Conservation (phyloP, 164 flowering plant genomes). For the Nymphaea thermarum region DNA sequence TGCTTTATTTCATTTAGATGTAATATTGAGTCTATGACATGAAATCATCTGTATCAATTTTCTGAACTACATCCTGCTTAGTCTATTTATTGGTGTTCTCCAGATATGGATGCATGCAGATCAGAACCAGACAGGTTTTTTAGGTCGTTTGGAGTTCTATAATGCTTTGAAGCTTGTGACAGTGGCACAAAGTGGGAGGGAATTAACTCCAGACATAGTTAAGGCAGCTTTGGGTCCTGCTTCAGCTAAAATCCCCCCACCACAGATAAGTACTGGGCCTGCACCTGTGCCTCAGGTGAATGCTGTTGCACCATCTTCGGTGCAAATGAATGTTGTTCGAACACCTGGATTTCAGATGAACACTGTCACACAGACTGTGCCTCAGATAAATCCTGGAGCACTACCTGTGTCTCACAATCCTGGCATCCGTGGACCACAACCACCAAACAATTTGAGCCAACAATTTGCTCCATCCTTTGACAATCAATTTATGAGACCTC, state of each 20-base stretch:
- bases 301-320: conserved; percentile 23
- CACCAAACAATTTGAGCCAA: conserved; percentile 29
- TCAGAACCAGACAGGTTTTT: conserved; percentile 64
- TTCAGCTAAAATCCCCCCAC: conserved; percentile 90
- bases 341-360: conserved; percentile 16
- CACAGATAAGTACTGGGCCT: conserved; percentile 62
- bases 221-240: conserved; percentile 90
- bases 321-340: conserved; percentile 45
- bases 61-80: background rate
- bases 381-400: background rate
- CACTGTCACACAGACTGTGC: conserved; percentile 4
- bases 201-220: conserved; percentile 82
- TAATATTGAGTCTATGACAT: too few species aligned
- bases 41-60: too few species aligned
- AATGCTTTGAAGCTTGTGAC: conserved; percentile 94
- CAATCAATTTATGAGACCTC: conserved; percentile 43
- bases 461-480: conserved; percentile 37
- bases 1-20: too few species aligned
- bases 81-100: conserved; percentile 1
- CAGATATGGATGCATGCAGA: conserved; percentile 93
- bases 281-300: conserved; percentile 26
- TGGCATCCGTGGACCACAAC: conserved; percentile 45
- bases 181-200: conserved; percentile 90
- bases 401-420: conserved; percentile 34
- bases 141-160: conserved; percentile 72